These are phyloP conservation scores for Chlorociboria aeruginascens DNA, from an alignment of 495 filamentous ascomycete genomes.

Conservation along the genomic window DNA sequence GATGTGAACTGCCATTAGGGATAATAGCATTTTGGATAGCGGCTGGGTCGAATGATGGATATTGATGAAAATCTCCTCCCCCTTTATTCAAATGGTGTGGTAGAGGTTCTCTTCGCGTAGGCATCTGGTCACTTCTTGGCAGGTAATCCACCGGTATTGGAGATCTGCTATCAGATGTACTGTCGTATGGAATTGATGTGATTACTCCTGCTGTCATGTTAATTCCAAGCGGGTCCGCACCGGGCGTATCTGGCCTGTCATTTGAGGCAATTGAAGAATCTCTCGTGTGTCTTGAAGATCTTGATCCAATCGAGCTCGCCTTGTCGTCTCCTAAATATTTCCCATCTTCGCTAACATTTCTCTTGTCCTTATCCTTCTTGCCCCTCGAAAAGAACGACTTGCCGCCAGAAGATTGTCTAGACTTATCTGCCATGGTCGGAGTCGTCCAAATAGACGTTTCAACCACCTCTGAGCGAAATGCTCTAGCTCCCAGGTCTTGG, in stretches of 20 bases:
- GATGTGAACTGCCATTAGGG: constrained; percentile 41
- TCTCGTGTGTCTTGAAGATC: constrained; percentile 69
- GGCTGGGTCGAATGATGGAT: constrained; percentile 58
- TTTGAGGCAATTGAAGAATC: constrained; percentile 65
- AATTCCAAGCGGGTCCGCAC: constrained; percentile 36
- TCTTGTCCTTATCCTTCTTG: constrained; percentile 49
- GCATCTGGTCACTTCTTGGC: constrained; percentile 54
- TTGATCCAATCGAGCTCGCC: constrained; percentile 42
- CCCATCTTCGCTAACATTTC: constrained; percentile 36
- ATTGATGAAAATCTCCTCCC: constrained; percentile 78
- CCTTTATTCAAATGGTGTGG: constrained; percentile 73
- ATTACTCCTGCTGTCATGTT: constrained; percentile 77
- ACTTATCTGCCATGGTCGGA: constrained; percentile 35
- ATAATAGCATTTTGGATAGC: constrained; percentile 10
- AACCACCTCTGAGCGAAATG: background rate
- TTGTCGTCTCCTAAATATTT: constrained; percentile 33
- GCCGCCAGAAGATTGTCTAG: constrained; percentile 68
- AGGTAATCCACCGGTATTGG: constrained; percentile 70
- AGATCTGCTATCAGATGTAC: constrained; percentile 47
- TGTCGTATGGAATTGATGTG: constrained; percentile 83
- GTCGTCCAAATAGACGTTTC: constrained; percentile 4
- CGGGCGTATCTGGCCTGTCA: constrained; percentile 44
- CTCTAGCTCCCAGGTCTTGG: constrained; percentile 2
- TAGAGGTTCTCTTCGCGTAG: constrained; percentile 53
- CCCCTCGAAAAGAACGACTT: constrained; percentile 84